These are phyloP conservation scores for Hypoxylon fuscum DNA, from an alignment of 495 filamentous ascomycete genomes.

Conservation along the genomic window DNA sequence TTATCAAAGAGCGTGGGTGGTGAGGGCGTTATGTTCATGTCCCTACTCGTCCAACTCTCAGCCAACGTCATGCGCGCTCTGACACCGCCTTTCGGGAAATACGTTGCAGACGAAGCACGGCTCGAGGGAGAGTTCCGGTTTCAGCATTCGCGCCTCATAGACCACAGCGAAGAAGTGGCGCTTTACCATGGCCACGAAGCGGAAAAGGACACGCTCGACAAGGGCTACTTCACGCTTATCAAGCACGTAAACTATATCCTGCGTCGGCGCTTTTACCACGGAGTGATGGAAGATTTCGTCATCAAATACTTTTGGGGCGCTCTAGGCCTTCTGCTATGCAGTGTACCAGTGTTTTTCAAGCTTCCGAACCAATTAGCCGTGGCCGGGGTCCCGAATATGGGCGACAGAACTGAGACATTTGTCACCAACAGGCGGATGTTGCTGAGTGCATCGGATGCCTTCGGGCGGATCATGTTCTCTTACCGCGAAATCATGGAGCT, in stretches of 20 bases:
- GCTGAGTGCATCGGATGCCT: conserved; percentile 90
- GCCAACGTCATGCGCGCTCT: conserved; percentile 92
- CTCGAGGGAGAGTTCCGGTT: conserved; percentile 97
- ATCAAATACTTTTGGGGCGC: conserved; percentile 99
- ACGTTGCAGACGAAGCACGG: conserved; percentile 93
- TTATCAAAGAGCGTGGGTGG: conserved; percentile 92
- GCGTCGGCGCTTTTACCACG: conserved; percentile 87
- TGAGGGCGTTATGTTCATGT: conserved; percentile 94
- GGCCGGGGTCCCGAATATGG: conserved; percentile 76
- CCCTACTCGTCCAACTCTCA: conserved; percentile 89
- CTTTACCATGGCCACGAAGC: conserved; percentile 93
- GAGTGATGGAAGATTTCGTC: conserved; percentile 98
- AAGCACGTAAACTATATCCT: conserved; percentile 98
- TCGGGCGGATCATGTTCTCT: conserved; percentile 96
- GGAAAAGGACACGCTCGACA: conserved; percentile 96
- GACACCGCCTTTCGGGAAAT: conserved; percentile 98
- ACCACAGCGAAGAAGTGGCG: conserved; percentile 94
- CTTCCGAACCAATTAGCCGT: conserved; percentile 72
- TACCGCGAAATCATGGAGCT: conserved; percentile 97
- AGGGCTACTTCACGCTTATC: conserved; percentile 98
- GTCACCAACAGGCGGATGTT: conserved; percentile 94
- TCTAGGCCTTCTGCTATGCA: conserved; percentile 90
- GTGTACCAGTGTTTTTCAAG: conserved; percentile 94
- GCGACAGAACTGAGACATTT: conserved; percentile 93
- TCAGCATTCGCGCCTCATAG: conserved; percentile 92